Evolutionary conservation across 306 rosid genomes (phyloP).

Genomic region (Casuarina cunninghamiana): DNA sequence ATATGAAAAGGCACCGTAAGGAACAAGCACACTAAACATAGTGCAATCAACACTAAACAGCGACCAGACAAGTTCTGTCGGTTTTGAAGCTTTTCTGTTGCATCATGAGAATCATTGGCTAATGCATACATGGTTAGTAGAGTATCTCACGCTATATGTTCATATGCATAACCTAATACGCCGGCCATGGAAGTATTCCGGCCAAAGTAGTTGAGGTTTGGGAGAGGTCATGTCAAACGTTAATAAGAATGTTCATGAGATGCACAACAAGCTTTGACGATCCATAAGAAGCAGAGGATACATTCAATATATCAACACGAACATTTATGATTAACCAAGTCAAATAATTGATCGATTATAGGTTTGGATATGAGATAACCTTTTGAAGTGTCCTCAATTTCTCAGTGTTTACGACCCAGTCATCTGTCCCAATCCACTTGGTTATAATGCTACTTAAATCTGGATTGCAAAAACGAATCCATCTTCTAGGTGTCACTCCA

Average conservation of each 20-base stretch:
- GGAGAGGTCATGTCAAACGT: background rate
- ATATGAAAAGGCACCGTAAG: background rate
- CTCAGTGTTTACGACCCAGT: conserved; percentile 86
- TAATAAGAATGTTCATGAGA: background rate
- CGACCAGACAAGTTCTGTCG: background rate
- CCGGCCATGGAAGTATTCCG: too few species aligned
- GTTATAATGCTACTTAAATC: conserved; percentile 71
- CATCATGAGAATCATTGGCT: background rate
- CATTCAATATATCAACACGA: background rate
- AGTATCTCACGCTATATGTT: too few species aligned
- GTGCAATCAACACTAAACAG: background rate
- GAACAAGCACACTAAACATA: background rate
- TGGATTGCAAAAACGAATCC: conserved; percentile 96
- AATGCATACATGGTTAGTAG: too few species aligned
- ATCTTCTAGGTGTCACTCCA: conserved; percentile 98
- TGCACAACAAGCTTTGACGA: background rate
- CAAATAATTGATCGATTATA: background rate
- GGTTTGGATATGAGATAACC: conserved; percentile 36
- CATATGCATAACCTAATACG: too few species aligned
- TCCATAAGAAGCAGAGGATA: background rate
- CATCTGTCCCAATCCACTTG: conserved; percentile 79
- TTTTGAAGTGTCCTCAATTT: conserved; percentile 67
- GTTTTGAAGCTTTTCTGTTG: background rate
- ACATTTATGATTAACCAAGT: conserved; percentile 10
- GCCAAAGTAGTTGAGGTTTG: too few species aligned